phyloP scores from a whole-genome alignment of 2,329 filamentous ascomycete species.

The Trichoderma simmonsii region DNA sequence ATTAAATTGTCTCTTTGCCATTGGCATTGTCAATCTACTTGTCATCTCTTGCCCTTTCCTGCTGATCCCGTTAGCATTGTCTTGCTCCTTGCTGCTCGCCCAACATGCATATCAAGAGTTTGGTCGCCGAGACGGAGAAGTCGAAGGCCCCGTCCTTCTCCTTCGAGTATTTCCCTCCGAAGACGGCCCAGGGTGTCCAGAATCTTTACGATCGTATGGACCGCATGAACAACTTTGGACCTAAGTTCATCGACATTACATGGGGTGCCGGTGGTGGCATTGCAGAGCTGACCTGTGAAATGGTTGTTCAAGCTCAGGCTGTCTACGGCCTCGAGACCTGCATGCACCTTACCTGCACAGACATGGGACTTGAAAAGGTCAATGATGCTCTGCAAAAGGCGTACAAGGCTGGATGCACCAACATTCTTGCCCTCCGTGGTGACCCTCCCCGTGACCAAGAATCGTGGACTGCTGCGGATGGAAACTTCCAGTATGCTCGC shows the following conservation, averaged over 20 bases:
- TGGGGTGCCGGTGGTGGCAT: slow-evolving; percentile 94
- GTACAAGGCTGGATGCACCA: slow-evolving; percentile 94
- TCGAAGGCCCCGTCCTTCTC: slow-evolving; percentile 86
- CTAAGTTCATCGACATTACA: slow-evolving; percentile 96
- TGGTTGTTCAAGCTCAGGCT: slow-evolving; percentile 93
- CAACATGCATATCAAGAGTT: slow-evolving; percentile 93
- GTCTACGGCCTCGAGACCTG: slow-evolving; percentile 96
- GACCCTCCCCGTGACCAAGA: slow-evolving; percentile 93
- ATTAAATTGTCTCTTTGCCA: not conserved
- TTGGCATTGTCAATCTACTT: not conserved
- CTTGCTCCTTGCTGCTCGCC: slow-evolving; percentile 6
- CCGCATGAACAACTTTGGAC: slow-evolving; percentile 92
- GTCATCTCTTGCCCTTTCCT: not conserved
- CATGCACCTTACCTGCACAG: slow-evolving; percentile 98
- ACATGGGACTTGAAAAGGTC: slow-evolving; percentile 92
- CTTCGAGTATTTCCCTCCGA: slow-evolving; percentile 98
- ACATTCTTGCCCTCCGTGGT: slow-evolving; percentile 89
- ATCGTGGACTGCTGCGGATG: slow-evolving; percentile 85
- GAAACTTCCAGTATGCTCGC: slow-evolving; percentile 85
- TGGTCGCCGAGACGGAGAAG: slow-evolving; percentile 77
- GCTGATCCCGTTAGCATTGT: not conserved
- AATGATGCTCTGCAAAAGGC: slow-evolving; percentile 83
- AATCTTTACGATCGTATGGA: slow-evolving; percentile 99
- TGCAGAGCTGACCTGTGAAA: slow-evolving; percentile 91
- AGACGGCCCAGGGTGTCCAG: slow-evolving; percentile 95